A percentile compares a stretch with the other conserved stretches of the same genome.
phyloP scores from a whole-genome alignment of 306 rosid species.

The Purshia tridentata region DNA sequence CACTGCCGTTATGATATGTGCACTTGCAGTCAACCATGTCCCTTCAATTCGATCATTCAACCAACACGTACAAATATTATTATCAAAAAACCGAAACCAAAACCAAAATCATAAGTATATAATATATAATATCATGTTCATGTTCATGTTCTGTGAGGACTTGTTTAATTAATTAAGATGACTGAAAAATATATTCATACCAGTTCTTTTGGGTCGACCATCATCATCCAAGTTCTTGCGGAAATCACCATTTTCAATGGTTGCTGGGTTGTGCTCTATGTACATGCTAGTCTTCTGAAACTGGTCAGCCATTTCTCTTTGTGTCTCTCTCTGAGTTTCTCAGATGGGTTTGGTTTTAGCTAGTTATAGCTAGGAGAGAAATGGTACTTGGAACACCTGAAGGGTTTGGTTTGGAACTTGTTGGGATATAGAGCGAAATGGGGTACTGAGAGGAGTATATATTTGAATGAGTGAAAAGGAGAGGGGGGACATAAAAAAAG shows the following conservation, averaged over 20 bases:
- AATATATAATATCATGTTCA: background rate
- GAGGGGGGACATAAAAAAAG: constrained; percentile 14
- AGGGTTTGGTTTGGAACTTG: background rate
- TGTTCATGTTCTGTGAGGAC: background rate
- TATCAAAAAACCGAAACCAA: background rate
- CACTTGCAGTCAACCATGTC: constrained; percentile 96
- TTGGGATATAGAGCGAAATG: background rate
- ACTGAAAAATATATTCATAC: constrained; percentile 29
- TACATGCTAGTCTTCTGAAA: constrained; percentile 58
- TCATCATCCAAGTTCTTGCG: constrained; percentile 77
- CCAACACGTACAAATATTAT: too few relatives aligned
- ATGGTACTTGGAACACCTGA: background rate
- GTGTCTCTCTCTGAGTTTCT: background rate
- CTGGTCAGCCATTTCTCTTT: constrained; percentile 34
- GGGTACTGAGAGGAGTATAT: constrained; percentile 3
- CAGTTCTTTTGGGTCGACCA: constrained; percentile 73
- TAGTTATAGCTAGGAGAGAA: constrained; percentile 4
- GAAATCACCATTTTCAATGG: constrained; percentile 29
- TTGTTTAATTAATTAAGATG: too few relatives aligned
- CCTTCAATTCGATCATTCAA: constrained; percentile 35
- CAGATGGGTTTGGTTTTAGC: background rate
- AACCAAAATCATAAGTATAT: background rate
- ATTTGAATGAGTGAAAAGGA: constrained; percentile 22
- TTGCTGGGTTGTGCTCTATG: constrained; percentile 57
- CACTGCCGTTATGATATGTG: constrained; percentile 94